Evolutionary conservation across 495 filamentous ascomycete genomes (phyloP).

Genomic region (Hypoxylon lenormandii): DNA sequence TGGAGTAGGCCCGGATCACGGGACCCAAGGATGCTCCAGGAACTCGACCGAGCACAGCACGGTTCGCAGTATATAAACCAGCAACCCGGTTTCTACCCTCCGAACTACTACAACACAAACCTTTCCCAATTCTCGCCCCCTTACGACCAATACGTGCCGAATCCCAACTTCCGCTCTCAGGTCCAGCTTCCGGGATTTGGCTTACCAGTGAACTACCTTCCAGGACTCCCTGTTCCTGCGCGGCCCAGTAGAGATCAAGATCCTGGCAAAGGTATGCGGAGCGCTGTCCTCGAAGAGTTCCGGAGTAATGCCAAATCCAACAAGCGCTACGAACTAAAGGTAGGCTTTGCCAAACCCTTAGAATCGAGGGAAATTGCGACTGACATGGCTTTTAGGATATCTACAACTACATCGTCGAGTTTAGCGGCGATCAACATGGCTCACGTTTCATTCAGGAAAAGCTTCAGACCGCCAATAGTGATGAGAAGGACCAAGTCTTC

Average conservation of each 20-base stretch:
- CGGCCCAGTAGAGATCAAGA: conserved; percentile 73
- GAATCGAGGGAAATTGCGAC: neutral
- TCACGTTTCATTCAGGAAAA: conserved; percentile 97
- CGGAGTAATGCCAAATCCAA: conserved; percentile 77
- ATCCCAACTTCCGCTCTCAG: conserved; percentile 47
- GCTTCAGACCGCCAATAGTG: conserved; percentile 92
- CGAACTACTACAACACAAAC: conserved; percentile 29
- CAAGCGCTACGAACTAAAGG: conserved; percentile 86
- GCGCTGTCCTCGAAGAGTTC: conserved; percentile 82
- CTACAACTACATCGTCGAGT: conserved; percentile 89
- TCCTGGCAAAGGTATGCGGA: conserved; percentile 72
- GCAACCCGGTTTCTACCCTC: conserved; percentile 38
- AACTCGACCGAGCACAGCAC: conserved; percentile 49
- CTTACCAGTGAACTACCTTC: conserved; percentile 55
- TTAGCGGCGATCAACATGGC: conserved; percentile 93
- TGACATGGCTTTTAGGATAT: conserved; percentile 71
- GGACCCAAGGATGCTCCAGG: conserved; percentile 49
- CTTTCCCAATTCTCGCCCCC: conserved; percentile 42
- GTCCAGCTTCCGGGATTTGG: conserved; percentile 50
- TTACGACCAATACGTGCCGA: conserved; percentile 56
- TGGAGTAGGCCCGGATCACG: conserved; percentile 56
- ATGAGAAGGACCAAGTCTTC: conserved; percentile 96
- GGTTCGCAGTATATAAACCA: conserved; percentile 49
- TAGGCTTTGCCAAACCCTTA: conserved; percentile 48
- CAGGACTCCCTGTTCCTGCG: conserved; percentile 55